phyloP scores from a whole-genome alignment of 139 green algal species.

The Auxenochlorella pyrenoidosa region DNA sequence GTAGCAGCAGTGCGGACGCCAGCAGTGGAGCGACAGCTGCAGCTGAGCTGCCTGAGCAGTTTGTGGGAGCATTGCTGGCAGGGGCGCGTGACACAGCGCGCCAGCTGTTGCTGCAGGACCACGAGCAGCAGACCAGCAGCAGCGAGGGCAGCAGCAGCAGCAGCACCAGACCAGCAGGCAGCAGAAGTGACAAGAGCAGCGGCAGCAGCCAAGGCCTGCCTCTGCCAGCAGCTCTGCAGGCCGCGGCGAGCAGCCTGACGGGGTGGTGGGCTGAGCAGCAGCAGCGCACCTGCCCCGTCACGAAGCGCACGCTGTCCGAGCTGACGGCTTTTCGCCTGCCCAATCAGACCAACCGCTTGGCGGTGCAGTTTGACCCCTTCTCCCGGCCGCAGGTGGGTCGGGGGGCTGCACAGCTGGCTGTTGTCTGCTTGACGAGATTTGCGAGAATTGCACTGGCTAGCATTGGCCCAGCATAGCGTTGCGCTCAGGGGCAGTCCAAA shows the following conservation, averaged over 20 bases:
- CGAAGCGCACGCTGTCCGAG: constrained; percentile 64
- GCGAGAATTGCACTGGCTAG: no score
- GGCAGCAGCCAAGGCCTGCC: background rate
- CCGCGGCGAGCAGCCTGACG: background rate
- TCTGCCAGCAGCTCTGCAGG: background rate
- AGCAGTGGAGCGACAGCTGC: background rate
- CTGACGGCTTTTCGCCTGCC: constrained; percentile 78
- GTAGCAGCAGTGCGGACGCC: background rate
- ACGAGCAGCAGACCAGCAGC: no score
- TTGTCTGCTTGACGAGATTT: background rate
- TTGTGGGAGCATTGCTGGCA: background rate
- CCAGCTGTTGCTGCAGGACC: background rate
- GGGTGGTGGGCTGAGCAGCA: constrained; percentile 20
- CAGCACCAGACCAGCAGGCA: background rate
- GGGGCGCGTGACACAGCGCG: constrained; percentile 1
- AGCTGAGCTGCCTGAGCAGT: background rate
- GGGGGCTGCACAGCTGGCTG: background rate
- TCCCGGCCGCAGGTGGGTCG: background rate
- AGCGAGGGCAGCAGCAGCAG: background rate
- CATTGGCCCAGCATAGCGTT: no score
- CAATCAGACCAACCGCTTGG: constrained; percentile 82
- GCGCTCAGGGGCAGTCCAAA: no score
- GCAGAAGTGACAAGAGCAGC: background rate
- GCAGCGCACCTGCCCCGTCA: constrained; percentile 37
- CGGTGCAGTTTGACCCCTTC: constrained; percentile 76